Conservation (phyloP, 2,329 filamentous ascomycete species). For the Ophiocordyceps camponoti-leonardi region DNA sequence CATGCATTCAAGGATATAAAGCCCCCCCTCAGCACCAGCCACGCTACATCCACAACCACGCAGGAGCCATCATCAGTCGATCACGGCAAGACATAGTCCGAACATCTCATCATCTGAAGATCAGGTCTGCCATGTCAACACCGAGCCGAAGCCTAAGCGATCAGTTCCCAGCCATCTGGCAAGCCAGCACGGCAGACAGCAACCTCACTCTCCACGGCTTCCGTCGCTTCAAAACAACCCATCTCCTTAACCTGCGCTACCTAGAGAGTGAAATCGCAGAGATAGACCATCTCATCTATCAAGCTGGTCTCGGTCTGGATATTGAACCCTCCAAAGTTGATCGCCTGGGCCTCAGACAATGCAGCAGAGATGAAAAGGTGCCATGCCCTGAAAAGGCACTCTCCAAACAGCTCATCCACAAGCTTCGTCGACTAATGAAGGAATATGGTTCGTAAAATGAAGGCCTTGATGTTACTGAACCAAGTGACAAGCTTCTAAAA, state of each 20-base stretch:
- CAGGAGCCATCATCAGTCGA: no score
- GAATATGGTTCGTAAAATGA: neutral
- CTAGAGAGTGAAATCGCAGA: neutral
- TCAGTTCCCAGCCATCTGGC: constrained; percentile 5
- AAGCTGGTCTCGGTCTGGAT: neutral
- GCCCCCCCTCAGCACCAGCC: no score
- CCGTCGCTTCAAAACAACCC: constrained; percentile 12
- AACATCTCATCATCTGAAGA: no score
- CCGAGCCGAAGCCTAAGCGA: neutral
- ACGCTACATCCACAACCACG: no score
- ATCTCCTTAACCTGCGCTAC: constrained; percentile 8
- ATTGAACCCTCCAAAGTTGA: neutral
- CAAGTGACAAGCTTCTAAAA: neutral
- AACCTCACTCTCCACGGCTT: constrained; percentile 11
- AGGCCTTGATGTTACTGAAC: no score
- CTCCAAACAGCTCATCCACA: neutral
- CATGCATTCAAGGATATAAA: no score
- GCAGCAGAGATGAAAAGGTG: neutral
- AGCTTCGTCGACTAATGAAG: neutral
- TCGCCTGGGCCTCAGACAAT: neutral
- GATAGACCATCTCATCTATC: neutral
- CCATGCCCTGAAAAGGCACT: neutral
- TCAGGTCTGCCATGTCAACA: neutral
- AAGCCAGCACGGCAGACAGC: constrained; percentile 9
- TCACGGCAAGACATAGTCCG: no score